These are phyloP conservation scores for Russula sp. DNA, from an alignment of 768 basidiomycete species.

Conservation along the genomic window DNA sequence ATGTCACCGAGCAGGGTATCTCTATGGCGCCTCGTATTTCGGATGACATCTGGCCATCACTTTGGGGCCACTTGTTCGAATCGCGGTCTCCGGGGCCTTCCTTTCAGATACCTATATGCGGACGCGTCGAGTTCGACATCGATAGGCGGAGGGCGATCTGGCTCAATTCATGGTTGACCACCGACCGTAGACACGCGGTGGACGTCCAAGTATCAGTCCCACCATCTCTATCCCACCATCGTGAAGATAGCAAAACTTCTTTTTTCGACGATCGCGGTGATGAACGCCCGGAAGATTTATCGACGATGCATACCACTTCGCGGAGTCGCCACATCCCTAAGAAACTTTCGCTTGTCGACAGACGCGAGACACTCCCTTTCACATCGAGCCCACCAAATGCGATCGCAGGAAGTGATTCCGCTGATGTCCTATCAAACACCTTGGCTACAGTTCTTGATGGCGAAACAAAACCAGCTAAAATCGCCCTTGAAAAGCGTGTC, in stretches of 20 bases:
- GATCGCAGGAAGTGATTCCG: conserved; percentile 2
- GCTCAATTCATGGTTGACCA: conserved; percentile 69
- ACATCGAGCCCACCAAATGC: conserved; percentile 35
- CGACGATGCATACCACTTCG: conserved; percentile 29
- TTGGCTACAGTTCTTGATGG: conserved; percentile 61
- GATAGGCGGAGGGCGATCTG: conserved; percentile 73
- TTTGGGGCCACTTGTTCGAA: conserved; percentile 65
- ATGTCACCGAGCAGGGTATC: conserved; percentile 54
- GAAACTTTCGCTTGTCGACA: conserved; percentile 68
- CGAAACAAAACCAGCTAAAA: conserved; percentile 51
- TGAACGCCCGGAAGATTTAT: conserved; percentile 36
- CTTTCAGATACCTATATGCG: conserved; percentile 58
- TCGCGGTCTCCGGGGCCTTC: conserved; percentile 37
- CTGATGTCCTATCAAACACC: conserved; percentile 34
- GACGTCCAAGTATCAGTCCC: conserved; percentile 45
- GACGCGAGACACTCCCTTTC: conserved; percentile 48
- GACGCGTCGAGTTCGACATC: conserved; percentile 84
- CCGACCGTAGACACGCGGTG: conserved; percentile 41
- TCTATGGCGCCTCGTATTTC: conserved; percentile 67
- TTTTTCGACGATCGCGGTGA: conserved; percentile 43
- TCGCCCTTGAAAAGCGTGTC: conserved; percentile 54
- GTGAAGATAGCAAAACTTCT: conserved; percentile 53
- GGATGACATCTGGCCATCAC: conserved; percentile 70
- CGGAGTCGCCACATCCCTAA: conserved; percentile 54
- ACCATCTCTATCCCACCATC: conserved; percentile 50